A percentile compares a stretch with the other conserved stretches of the same genome.
Conservation (phyloP, 202 grass and related monocot genomes). For the Digitaria exilis region DNA sequence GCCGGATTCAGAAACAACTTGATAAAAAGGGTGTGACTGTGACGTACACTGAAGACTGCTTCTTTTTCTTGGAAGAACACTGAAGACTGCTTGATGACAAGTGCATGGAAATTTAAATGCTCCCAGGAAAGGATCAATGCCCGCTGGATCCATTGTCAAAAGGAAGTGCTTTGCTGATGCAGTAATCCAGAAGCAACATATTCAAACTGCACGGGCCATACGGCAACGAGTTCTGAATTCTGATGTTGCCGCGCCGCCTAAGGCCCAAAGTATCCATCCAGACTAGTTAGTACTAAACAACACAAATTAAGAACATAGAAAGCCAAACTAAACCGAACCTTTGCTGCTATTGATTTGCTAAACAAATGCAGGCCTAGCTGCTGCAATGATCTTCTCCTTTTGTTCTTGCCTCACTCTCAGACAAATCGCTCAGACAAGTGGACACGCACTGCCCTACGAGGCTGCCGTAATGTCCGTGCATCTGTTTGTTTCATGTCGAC, state of each 20-base stretch:
- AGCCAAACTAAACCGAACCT: background rate
- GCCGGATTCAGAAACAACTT: conserved; percentile 19
- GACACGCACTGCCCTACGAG: conserved; percentile 20
- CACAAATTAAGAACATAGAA: background rate
- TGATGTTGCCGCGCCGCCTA: background rate
- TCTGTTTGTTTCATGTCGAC: conserved; percentile 29
- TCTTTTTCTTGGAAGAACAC: too few species aligned
- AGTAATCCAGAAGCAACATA: conserved; percentile 1
- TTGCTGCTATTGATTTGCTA: background rate
- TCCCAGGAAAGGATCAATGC: background rate
- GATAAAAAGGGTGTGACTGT: background rate
- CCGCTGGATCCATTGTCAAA: conserved; percentile 32
- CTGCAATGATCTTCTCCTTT: background rate
- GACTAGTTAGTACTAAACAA: background rate
- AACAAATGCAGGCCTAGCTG: background rate
- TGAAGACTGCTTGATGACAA: background rate
- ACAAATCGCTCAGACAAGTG: background rate
- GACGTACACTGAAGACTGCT: background rate
- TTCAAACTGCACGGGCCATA: conserved; percentile 37
- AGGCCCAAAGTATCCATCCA: background rate
- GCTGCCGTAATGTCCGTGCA: background rate
- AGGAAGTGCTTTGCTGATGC: background rate
- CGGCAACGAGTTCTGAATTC: conserved; percentile 1
- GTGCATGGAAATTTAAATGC: background rate
- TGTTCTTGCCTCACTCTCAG: background rate